These are phyloP conservation scores for Volvox carteri DNA, from an alignment of 163 green algal species.

Conservation along the genomic window DNA sequence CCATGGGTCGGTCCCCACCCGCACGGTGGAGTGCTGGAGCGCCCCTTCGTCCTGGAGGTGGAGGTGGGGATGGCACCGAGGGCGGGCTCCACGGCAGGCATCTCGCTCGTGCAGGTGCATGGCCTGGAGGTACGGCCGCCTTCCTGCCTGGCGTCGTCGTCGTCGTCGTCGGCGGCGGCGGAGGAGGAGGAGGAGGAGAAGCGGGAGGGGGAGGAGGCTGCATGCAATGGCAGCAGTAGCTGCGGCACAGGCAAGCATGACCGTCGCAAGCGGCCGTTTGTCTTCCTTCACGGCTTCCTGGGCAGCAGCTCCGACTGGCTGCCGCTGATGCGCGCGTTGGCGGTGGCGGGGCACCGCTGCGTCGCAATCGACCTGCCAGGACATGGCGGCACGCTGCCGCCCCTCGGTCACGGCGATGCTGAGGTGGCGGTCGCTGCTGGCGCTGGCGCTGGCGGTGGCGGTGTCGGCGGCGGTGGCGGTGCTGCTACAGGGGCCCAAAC, in stretches of 20 bases:
- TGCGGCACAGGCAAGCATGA: not conserved
- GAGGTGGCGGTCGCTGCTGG: no score
- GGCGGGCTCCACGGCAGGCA: not conserved
- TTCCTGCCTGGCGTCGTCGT: no score
- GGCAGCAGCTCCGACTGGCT: conserved; percentile 82
- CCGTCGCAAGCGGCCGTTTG: no score
- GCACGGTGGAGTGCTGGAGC: conserved; percentile 6
- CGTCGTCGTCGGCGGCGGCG: no score
- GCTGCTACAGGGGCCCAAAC: not conserved
- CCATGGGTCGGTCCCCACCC: conserved; percentile 12
- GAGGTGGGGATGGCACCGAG: not conserved
- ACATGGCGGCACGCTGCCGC: conserved; percentile 73
- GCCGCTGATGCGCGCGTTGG: conserved; percentile 78
- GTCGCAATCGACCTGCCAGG: conserved; percentile 87
- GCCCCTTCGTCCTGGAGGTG: not conserved
- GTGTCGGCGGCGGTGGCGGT: not conserved
- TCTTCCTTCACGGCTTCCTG: conserved; percentile 93
- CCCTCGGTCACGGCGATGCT: not conserved
- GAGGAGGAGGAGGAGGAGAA: no score
- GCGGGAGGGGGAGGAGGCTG: no score
- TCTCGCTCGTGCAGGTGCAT: not conserved
- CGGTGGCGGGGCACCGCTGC: conserved; percentile 66
- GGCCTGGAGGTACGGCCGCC: conserved; percentile 34
- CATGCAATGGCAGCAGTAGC: conserved; percentile 45
- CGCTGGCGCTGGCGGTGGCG: not conserved